Base-by-base conservation (phyloP, 2,329 filamentous ascomycete species). In the Cercospora canescens region DNA sequence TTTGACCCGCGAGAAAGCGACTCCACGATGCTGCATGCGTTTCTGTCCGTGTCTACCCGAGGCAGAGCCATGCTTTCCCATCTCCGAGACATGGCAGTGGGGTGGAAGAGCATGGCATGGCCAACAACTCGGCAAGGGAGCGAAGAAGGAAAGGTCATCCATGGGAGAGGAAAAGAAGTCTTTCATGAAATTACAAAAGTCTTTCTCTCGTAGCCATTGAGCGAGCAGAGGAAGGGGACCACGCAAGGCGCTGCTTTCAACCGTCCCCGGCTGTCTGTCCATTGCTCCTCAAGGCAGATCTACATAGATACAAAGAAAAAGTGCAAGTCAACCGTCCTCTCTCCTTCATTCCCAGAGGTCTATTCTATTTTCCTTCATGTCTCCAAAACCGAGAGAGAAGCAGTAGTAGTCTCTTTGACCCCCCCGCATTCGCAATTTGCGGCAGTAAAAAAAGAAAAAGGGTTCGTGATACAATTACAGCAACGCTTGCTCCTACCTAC, bases 401-500 rank as follows among this genome's bases (percentile, higher is more conserved):
- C 14, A 21, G 12, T 24, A 21, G 45, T 24, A 50, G 4, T 24
- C 11, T 26, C 45, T 24, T 24, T 7, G 45, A 21, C 11, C 45
- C 45, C 45, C 24, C 21, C 45, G 45, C 45, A 52, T 37, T 54
- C 18, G 59, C 59, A 54, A 61, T 30, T 54, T 52, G 45, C 24
- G 45, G 32, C 14, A n/a, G n/a, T n/a, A n/a, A n/a, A n/a, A n/a
- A n/a, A n/a, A n/a, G n/a, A n/a, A 60, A 50, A 37, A 26, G 59
- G 45, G 18, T 35, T 61, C 59, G 45, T 61, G 21, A 54, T 61
- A 61, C 45, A 61, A 50, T 54, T 52, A 54, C 41, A 61, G 18
- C 59, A 54, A 30, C 45, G 24, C 45, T 4, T 52, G 45, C n/a
- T n/a, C n/a, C 45, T 39, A 11, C 39, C 41, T 48, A 6, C 32